Evolutionary conservation across 345 rosid species (phyloP).

Genomic region (Camelina sativa): DNA sequence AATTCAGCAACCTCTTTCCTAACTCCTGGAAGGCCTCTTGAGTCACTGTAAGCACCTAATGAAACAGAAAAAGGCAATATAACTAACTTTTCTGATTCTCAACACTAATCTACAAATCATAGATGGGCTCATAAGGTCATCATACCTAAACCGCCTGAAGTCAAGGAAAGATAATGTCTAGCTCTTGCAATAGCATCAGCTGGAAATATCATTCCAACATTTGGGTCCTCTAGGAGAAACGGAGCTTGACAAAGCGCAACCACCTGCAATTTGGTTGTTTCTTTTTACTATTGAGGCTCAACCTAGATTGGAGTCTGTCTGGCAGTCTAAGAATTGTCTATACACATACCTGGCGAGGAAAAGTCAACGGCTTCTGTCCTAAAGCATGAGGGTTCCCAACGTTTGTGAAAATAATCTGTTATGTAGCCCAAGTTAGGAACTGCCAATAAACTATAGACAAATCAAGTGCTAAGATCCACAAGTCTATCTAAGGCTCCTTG

Average conservation of each 20-base stretch:
- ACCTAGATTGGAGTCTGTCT: constrained; percentile 1
- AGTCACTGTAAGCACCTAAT: constrained; percentile 97
- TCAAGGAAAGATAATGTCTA: constrained; percentile 83
- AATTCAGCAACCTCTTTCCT: constrained; percentile 96
- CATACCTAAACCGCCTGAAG: constrained; percentile 94
- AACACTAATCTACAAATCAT: not conserved
- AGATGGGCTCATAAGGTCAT: constrained; percentile 25
- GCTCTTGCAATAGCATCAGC: constrained; percentile 98
- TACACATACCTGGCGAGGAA: constrained; percentile 83
- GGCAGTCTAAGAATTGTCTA: no score
- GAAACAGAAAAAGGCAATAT: not conserved
- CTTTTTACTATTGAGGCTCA: constrained; percentile 35
- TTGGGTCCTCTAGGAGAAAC: constrained; percentile 92
- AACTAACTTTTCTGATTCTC: not conserved
- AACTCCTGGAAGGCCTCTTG: constrained; percentile 89
- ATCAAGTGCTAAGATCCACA: constrained; percentile 10
- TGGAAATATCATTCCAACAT: constrained; percentile 87
- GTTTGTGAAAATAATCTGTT: constrained; percentile 95
- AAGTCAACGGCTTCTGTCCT: constrained; percentile 93
- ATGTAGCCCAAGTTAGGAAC: constrained; percentile 23
- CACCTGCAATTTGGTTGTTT: constrained; percentile 56
- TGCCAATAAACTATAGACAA: not conserved
- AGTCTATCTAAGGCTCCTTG: constrained; percentile 17
- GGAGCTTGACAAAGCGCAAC: constrained; percentile 99
- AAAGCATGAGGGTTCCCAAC: constrained; percentile 99